phyloP scores from a whole-genome alignment of 345 rosid species.

The Camelina neglecta region DNA sequence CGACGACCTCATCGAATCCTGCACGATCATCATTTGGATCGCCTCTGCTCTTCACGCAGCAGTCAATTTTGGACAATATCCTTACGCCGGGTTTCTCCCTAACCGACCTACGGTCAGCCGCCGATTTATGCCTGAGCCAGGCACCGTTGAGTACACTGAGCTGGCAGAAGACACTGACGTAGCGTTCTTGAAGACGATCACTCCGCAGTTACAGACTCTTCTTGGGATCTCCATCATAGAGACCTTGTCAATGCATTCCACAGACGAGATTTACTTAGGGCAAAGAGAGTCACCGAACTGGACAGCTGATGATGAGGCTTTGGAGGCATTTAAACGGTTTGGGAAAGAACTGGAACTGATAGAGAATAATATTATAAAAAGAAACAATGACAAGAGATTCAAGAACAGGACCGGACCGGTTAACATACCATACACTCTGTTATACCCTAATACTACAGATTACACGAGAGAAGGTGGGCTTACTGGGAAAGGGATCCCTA shows the following conservation, averaged over 20 bases:
- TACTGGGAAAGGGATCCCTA: constrained; percentile 90
- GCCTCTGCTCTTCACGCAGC: constrained; percentile 99
- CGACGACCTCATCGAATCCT: constrained; percentile 61
- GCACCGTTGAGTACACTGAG: constrained; percentile 72
- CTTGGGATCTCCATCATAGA: constrained; percentile 89
- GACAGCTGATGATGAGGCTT: constrained; percentile 74
- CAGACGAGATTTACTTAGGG: constrained; percentile 88
- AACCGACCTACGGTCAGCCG: constrained; percentile 92
- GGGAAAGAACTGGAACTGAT: constrained; percentile 56
- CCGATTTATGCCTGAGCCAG: constrained; percentile 90
- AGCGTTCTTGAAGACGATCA: constrained; percentile 82
- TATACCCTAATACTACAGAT: constrained; percentile 76
- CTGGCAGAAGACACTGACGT: constrained; percentile 56
- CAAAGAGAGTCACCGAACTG: constrained; percentile 73
- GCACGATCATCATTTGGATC: constrained; percentile 84
- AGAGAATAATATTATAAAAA: constrained; percentile 57
- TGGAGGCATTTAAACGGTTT: constrained; percentile 70
- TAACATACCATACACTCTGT: constrained; percentile 75
- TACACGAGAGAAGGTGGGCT: constrained; percentile 66
- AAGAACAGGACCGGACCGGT: constrained; percentile 86
- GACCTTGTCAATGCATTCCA: constrained; percentile 75
- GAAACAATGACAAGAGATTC: constrained; percentile 64
- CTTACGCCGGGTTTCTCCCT: constrained; percentile 92
- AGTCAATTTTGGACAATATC: constrained; percentile 93
- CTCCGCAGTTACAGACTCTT: constrained; percentile 86